Percentiles rank a stretch among this genome's conserved stretches.
phyloP scores from a whole-genome alignment of 306 rosid species.

The Casuarina equisetifolia region DNA sequence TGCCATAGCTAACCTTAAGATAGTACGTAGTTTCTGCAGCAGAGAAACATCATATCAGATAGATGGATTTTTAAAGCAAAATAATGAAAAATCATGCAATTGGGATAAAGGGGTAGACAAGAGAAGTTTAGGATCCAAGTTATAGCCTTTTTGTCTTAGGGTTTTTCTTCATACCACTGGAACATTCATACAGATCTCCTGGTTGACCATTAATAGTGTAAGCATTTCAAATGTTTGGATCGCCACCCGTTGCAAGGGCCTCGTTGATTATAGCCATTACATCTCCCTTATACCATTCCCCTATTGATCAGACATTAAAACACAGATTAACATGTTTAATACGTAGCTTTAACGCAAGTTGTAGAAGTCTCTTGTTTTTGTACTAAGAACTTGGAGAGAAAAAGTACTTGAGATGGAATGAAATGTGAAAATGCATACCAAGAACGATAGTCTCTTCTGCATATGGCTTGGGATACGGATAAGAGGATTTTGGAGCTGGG shows the following conservation, averaged over 20 bases:
- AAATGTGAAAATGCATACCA: background rate
- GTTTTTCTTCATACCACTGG: background rate
- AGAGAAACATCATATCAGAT: no score
- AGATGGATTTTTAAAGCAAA: no score
- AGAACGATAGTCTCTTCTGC: background rate
- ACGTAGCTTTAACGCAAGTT: no score
- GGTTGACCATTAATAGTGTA: slow-evolving; percentile 6
- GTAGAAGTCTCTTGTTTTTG: no score
- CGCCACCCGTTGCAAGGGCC: background rate
- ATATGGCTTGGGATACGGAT: background rate
- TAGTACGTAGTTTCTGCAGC: slow-evolving; percentile 36
- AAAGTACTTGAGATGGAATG: background rate
- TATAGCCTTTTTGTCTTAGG: no score
- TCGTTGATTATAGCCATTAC: background rate
- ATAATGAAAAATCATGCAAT: no score
- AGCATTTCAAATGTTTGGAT: background rate
- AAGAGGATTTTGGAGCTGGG: background rate
- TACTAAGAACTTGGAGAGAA: background rate
- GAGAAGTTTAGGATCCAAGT: no score
- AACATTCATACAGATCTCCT: slow-evolving; percentile 3
- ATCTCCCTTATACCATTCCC: slow-evolving; percentile 7
- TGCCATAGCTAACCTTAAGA: slow-evolving; percentile 24
- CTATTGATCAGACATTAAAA: background rate
- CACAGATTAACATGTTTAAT: no score
- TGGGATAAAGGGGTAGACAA: no score